Percentiles rank a stretch among this genome's conserved stretches.
Evolutionary conservation across 2,329 filamentous ascomycete genomes (phyloP).

Genomic region (Colletotrichum cuscutae): DNA sequence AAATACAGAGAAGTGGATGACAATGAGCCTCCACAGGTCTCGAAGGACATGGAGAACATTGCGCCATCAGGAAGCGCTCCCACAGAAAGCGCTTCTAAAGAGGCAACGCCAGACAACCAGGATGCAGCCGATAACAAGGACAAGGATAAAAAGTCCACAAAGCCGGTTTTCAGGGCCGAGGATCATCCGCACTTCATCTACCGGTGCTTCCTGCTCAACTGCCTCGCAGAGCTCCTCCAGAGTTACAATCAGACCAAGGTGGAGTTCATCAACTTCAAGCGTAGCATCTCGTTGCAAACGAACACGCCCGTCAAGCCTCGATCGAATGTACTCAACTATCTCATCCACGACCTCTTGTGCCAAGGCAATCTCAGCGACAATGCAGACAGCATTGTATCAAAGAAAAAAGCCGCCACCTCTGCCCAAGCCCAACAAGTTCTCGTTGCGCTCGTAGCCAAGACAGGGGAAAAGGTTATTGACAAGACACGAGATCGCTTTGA

Average conservation of each 20-base stretch:
- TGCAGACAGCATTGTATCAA: slow-evolving; percentile 78
- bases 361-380: slow-evolving; percentile 71
- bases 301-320: slow-evolving; percentile 94
- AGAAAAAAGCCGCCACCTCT: slow-evolving; percentile 88
- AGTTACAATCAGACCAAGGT: slow-evolving; percentile 96
- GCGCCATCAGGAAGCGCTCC: slow-evolving; percentile 41
- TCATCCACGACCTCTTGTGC: slow-evolving; percentile 82
- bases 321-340: slow-evolving; percentile 91
- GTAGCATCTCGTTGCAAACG: slow-evolving; percentile 84
- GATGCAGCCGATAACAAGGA: slow-evolving; percentile 39
- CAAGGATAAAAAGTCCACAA: slow-evolving; percentile 72
- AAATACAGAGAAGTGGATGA: slow-evolving; percentile 95
- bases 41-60: slow-evolving; percentile 54
- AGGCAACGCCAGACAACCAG: slow-evolving; percentile 24
- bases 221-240: slow-evolving; percentile 87
- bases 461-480: slow-evolving; percentile 77
- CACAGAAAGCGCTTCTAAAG: slow-evolving; percentile 30
- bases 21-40: slow-evolving; percentile 66
- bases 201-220: slow-evolving; percentile 93
- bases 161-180: slow-evolving; percentile 86
- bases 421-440: slow-evolving; percentile 87
- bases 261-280: slow-evolving; percentile 99
- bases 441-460: slow-evolving; percentile 88
- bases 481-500: slow-evolving; percentile 68
- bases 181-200: slow-evolving; percentile 98